Base-by-base conservation (phyloP, 2,329 filamentous ascomycete species). In the Trichophaea hybrida region DNA sequence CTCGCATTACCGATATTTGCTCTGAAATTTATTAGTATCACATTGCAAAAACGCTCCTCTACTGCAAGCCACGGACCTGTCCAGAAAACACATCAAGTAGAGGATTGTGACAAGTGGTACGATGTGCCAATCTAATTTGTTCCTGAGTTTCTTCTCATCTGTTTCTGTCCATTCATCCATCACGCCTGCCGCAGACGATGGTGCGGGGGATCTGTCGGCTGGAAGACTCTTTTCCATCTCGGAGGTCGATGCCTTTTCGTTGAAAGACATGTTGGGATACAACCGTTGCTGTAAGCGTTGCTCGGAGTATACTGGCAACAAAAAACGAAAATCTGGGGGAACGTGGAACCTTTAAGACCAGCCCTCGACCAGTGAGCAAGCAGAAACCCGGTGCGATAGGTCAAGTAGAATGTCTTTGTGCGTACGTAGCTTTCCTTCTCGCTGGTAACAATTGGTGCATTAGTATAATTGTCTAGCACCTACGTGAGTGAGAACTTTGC, bases 11-110 rank as follows among this genome's bases (percentile, higher is more conserved):
- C 63, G 34, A 65, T 62, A 53, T 70, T 66, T 49, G 66, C 60
- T 5, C 69, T 76, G 64, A 50, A 38, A 43, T 68, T 46, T 7
- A 6, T 43, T 10, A 4, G 31, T 48, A 4, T 15, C 53, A 52
- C 34, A 5, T 17, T 34, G 12, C 13, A 58, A 44, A 12, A 58
- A 58, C 33, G 51, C 66, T 31, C 64, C 66, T 51, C 64, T 61
- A 13, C 65, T 64, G 6, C 60, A 63, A 40, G 46, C 62, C 5
- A 48, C 31, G 31, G 40, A 66, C 59, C 69, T 64, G 53, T 75
- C 73, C 59, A 77, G 70, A 66, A 78, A 78, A 67, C 76, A 78
- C 12, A 80, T 69, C 63, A 80, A 71, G 65, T 80, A 80, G 10
- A 80, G 69, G 6, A 78, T 65, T 0, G 78, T 80, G 8, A 79